These are phyloP conservation scores for Penicillium sp. DNA, from an alignment of 2,329 filamentous ascomycete species.

Conservation along the genomic window DNA sequence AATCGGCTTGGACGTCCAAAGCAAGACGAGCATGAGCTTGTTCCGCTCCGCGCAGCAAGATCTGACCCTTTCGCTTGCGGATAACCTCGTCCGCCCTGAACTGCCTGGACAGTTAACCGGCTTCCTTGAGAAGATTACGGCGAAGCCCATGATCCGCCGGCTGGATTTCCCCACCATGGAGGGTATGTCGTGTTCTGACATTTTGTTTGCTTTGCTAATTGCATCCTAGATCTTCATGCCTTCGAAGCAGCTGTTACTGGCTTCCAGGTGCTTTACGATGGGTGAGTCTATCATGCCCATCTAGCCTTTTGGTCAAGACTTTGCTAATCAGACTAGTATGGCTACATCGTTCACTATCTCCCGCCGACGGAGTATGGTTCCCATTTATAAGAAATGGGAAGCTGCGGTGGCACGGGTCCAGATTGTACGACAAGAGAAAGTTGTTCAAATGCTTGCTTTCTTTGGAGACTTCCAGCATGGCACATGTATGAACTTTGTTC, in stretches of 20 bases:
- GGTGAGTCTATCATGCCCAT: slow-evolving; percentile 27
- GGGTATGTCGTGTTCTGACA: slow-evolving; percentile 20
- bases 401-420: slow-evolving; percentile 71
- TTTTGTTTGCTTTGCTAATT: slow-evolving; percentile 10
- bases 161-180: slow-evolving; percentile 57
- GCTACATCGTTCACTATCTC: slow-evolving; percentile 72
- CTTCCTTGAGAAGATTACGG: slow-evolving; percentile 52
- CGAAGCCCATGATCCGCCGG: slow-evolving; percentile 59
- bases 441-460: slow-evolving; percentile 71
- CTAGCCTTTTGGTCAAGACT: slow-evolving; percentile 1
- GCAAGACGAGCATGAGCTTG: slow-evolving; percentile 55
- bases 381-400: slow-evolving; percentile 91
- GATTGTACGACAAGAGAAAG: slow-evolving; percentile 65
- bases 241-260: slow-evolving; percentile 75
- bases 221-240: slow-evolving; percentile 55
- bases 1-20: slow-evolving; percentile 55
- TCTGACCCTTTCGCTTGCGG: slow-evolving; percentile 64
- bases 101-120: slow-evolving; percentile 55
- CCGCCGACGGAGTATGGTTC: slow-evolving; percentile 76
- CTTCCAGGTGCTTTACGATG: slow-evolving; percentile 66
- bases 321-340: slow-evolving; percentile 35
- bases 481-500: slow-evolving; percentile 76
- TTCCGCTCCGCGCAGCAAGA: slow-evolving; percentile 67
- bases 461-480: slow-evolving; percentile 82
- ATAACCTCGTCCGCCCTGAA: slow-evolving; percentile 56